phyloP scores from a whole-genome alignment of 768 basidiomycete species.

The Dentipellis fragilis region DNA sequence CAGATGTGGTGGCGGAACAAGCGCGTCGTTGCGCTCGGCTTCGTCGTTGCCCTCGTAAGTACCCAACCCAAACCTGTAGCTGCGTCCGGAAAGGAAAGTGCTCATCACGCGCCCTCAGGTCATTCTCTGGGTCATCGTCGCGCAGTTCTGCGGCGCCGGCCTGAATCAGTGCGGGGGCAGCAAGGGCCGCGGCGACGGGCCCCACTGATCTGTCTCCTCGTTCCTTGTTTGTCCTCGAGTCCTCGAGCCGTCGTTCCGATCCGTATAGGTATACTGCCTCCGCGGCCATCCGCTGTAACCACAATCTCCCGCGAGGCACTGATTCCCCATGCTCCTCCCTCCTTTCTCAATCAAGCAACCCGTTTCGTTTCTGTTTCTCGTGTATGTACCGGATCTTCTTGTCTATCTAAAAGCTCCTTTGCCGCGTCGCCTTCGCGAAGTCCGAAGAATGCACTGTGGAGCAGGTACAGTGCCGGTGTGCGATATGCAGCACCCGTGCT shows the following conservation, averaged over 20 bases:
- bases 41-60: constrained; percentile 64
- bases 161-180: constrained; percentile 22
- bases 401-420: background rate
- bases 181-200: background rate
- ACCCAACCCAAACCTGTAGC: background rate
- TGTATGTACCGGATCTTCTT: background rate
- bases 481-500: too few relatives aligned
- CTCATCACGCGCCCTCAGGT: constrained; percentile 30
- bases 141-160: constrained; percentile 83
- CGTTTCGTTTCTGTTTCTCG: background rate
- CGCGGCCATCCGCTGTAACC: too few relatives aligned
- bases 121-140: constrained; percentile 72
- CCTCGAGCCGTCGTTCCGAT: too few relatives aligned
- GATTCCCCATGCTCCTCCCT: too few relatives aligned
- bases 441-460: constrained; percentile 9
- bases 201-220: background rate
- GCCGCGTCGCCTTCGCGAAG: constrained; percentile 1
- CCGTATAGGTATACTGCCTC: too few relatives aligned
- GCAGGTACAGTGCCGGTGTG: background rate
- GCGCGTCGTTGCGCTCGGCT: constrained; percentile 55
- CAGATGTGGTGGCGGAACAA: constrained; percentile 89
- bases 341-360: background rate
- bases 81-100: background rate
- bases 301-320: too few relatives aligned
- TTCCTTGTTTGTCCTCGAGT: too few relatives aligned